Percentiles rank a stretch among this genome's conserved stretches.
Evolutionary conservation across 1,284 basidiomycete genomes (phyloP).

Genomic region (Ganoderma sinense): DNA sequence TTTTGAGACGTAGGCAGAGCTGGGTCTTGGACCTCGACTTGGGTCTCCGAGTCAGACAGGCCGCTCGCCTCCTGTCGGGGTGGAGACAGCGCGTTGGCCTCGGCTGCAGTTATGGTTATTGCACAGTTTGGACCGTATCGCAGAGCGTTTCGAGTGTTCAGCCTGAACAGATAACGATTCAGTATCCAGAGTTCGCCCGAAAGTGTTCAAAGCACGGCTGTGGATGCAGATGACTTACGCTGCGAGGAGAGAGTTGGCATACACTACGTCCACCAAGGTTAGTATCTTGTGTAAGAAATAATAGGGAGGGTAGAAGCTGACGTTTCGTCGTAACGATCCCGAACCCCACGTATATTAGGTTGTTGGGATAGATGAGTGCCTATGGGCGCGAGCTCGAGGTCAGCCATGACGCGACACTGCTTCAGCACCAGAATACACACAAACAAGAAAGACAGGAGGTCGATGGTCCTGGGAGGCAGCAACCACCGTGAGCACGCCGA

Average conservation of each 20-base stretch:
- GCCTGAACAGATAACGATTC: not conserved
- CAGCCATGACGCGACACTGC: not conserved
- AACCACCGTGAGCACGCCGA: not conserved
- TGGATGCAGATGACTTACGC: constrained; percentile 8
- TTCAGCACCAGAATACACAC: constrained; percentile 1
- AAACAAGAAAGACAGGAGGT: constrained; percentile 10
- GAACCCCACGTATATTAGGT: constrained; percentile 15
- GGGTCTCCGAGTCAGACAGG: not conserved
- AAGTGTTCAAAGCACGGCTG: too few relatives aligned
- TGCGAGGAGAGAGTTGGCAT: constrained; percentile 23
- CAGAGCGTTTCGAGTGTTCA: constrained; percentile 20
- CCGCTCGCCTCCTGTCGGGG: not conserved
- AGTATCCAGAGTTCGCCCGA: not conserved
- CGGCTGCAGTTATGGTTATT: not conserved
- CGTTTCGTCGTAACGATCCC: constrained; percentile 20
- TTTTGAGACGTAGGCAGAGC: too few relatives aligned
- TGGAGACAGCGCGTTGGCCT: not conserved
- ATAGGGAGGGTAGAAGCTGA: not conserved
- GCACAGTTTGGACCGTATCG: not conserved
- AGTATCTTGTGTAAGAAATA: not conserved
- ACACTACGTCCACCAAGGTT: constrained; percentile 6
- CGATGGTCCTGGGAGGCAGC: constrained; percentile 2
- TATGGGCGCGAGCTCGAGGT: not conserved
- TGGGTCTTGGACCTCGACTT: not conserved
- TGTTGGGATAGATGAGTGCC: constrained; percentile 14